A percentile compares a stretch with the other conserved stretches of the same genome.
phyloP scores from a whole-genome alignment of 2,329 filamentous ascomycete species.

The Elsinoe perseae region DNA sequence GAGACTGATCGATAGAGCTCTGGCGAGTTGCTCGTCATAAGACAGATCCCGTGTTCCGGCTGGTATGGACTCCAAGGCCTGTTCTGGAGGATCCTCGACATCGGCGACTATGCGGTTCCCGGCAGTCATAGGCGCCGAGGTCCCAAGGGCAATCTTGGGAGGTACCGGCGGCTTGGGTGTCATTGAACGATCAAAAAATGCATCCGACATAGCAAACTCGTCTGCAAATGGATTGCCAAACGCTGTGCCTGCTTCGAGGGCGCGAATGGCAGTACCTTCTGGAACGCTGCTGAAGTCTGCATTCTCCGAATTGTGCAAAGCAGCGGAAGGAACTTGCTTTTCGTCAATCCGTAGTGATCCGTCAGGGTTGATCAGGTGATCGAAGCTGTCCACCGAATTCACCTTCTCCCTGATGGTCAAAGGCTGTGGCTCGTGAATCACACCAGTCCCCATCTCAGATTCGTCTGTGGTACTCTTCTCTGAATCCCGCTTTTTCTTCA shows the following conservation, averaged over 20 bases:
- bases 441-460: constrained; percentile 15
- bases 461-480: constrained; percentile 16
- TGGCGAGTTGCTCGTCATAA: constrained; percentile 32
- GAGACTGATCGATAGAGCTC: constrained; percentile 31
- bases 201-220: constrained; percentile 28
- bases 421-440: constrained; percentile 23
- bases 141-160: constrained; percentile 34
- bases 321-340: constrained; percentile 2
- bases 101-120: neutral
- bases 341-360: constrained; percentile 29
- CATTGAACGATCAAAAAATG: constrained; percentile 36
- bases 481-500: constrained; percentile 25
- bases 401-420: constrained; percentile 14
- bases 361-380: constrained; percentile 35
- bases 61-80: neutral
- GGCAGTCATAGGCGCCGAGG: neutral
- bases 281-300: neutral
- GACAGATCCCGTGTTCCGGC: constrained; percentile 21
- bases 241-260: constrained; percentile 35
- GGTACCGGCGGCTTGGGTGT: constrained; percentile 38
- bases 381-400: constrained; percentile 28
- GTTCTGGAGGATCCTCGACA: constrained; percentile 1
- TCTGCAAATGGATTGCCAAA: constrained; percentile 42
- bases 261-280: constrained; percentile 22
- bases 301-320: neutral